Evolutionary conservation across 768 basidiomycete species (phyloP), one percentile per base, ranked within the genome.

Genomic region (Russula sp.): DNA sequence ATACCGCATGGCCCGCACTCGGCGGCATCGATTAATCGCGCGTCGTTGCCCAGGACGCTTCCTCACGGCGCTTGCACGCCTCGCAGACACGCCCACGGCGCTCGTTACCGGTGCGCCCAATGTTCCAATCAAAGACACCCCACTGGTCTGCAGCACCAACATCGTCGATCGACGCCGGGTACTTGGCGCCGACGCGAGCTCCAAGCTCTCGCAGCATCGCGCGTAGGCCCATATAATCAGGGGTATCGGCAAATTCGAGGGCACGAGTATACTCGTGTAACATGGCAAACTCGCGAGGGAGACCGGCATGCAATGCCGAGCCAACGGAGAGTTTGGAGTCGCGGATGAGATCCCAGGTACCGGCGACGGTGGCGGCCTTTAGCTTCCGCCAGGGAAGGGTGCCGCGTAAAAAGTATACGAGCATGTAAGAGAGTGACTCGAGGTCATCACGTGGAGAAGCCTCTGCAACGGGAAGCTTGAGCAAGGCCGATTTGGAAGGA

Each of bases 161-260:
- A n/a, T 56, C 58, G 6, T 68, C 67, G 10, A 60, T 59, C 8
- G 31, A 37, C 8, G 47, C 55, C 7, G 66, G 67, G 39, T 68
- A 68, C 10, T 62, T 59, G 22, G 61, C 67, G 39, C 67, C 67
- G 35, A 61, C 61, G 22, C 68, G 68, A 22, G 71, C 68, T 16
- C 71, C 74, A 14, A 75, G 70, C 7, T 80, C 82, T 16, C 81
- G 79, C 73, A 94, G 91, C 50, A 92, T 80, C 50, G 81, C 82
- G 48, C 91, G 80, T 27, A 94, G 77, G 32, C 91, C 91, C 49
- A 85, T 87, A 69, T 94, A 95, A 74, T 95, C 93, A 10, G 92
- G 93, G 45, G 91, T 79, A 76, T 94, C 92, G 70, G 90, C 90
- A 68, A 94, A 94, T 66, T 87, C 87, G 40, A 95, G 83, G 2